A percentile compares a stretch with the other conserved stretches of the same genome.
These are phyloP conservation scores for Bigelowiella natans DNA, from an alignment of 78 protist species.

Conservation along the genomic window DNA sequence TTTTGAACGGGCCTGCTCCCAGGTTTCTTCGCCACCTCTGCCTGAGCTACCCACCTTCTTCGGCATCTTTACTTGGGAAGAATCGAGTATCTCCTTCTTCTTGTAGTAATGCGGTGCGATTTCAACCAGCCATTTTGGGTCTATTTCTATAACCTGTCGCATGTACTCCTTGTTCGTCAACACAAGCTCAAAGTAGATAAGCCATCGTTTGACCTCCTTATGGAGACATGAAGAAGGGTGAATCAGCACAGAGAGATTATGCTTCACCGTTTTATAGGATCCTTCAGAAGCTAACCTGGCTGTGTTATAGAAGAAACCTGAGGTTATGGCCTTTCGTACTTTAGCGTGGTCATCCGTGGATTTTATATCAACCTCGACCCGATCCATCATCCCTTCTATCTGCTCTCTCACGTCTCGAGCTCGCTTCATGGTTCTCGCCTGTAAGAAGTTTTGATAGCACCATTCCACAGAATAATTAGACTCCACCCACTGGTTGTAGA, in stretches of 20 bases:
- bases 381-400: background rate
- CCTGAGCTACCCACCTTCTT: background rate
- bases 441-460: slow-evolving; percentile 27
- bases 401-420: slow-evolving; percentile 4
- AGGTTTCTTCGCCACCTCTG: background rate
- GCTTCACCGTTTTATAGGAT: background rate
- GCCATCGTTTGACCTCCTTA: background rate
- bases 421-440: background rate
- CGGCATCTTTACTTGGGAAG: background rate
- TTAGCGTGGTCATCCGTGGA: background rate
- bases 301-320: background rate
- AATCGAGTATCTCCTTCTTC: background rate
- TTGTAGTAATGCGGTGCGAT: slow-evolving; percentile 92
- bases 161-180: slow-evolving; percentile 76
- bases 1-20: background rate
- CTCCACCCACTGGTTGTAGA: slow-evolving; percentile 67
- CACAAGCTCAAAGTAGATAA: slow-evolving; percentile 60
- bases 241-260: background rate
- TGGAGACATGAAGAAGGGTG: background rate
- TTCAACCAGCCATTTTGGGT: slow-evolving; percentile 87
- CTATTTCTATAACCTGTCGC: slow-evolving; percentile 76
- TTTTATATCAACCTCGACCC: background rate
- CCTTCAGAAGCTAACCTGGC: background rate
- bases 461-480: slow-evolving; percentile 65
- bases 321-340: background rate